Evolutionary conservation across 208 protist species (phyloP), one percentile per base, ranked within the genome.

Genomic region (Phytomonas sp.): DNA sequence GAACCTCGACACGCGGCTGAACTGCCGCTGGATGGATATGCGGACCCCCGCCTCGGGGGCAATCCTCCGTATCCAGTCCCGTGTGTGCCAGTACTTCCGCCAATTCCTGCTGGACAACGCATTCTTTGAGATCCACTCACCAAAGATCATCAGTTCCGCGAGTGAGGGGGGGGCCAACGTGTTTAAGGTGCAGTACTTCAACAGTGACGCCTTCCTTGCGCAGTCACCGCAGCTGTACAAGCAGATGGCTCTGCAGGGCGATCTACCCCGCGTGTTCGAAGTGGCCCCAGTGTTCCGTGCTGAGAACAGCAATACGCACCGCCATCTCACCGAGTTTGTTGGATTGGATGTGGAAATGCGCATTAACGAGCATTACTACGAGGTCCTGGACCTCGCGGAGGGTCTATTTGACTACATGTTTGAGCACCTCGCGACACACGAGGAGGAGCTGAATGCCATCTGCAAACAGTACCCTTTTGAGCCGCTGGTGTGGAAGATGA

Each of bases 191-290:
- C 71, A 86, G 66, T 98, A 98, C 87, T 98, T 98, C 70, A 83
- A 88, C 68, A 75, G 85, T 32, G 62, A 85, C 20, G 98, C 98
- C 6, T 99, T 91, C 82, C 87, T 99, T 0, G 99, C 99, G 20
- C 98, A 99, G 93, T 99, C 97, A 20, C 99, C 99, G 23, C 99
- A 99, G 90, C 91, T 99, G 37, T 99, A 99, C 93, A 99, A 99
- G 90, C 99, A 99, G 87, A 99, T 99, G 98, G 97, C 96, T 26
- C 88, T 99, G 7, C 82, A 88, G 75, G 93, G 93, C 34, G 99
- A 99, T 72, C 76, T 99, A 6, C 87, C 95, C 8, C 80, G 91
- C 60, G 94, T 98, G 29, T 98, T 97, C 77, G 97, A 98, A 85
- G 91, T 99, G 43, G 97, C 85, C 7, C 97, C 97, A 9, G 98